Evolutionary conservation across 768 basidiomycete species (phyloP), one percentile per base, ranked within the genome.

Genomic region (Psilocybe sp.): DNA sequence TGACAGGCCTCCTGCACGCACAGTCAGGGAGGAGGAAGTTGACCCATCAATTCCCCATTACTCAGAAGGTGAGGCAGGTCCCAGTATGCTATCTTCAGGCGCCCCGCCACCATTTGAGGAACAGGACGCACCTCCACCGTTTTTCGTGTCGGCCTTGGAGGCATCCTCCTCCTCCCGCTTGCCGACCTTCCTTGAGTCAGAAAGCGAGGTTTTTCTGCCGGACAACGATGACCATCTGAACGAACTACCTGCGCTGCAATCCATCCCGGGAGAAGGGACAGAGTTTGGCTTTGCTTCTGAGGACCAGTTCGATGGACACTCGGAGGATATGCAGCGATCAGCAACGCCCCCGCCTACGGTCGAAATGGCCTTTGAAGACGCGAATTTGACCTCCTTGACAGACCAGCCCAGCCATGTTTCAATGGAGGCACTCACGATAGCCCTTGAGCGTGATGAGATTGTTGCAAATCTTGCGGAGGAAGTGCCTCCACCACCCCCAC

Each of bases 61-160:
- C 62, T 80, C 82, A 13, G 81, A 80, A 59, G 81, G 81, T 52
- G 81, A 82, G 62, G 86, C 89, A 2, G 90, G 89, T 10, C 89
- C 90, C 15, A 91, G 89, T 55, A 81, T 78, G 58, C 64, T 77
- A n/a, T 70, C 78, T 19, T 72, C 63, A 49, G 78, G 78, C 46
- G 87, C 86, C 0, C 89, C 90, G 19, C 90, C 90, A 41, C 89
- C 90, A 3, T 92, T 92, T 58, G 90, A 92, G 58, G 90, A 92
- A 60, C 79, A 85, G 41, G 87, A 90, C 54, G 79, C 85, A 0
- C 88, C 89, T 9, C 90, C 89, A 5, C 88, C 89, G 2, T 85
- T 85, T 62, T 85, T 74, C 61, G 70, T 64, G 41, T 77, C 69
- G 52, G 79, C 76, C 39, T 77, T 70, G 34, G 80, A 76, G 58